Evolutionary conservation across 2,329 filamentous ascomycete genomes (phyloP).

Genomic region (Xylaria sp.): DNA sequence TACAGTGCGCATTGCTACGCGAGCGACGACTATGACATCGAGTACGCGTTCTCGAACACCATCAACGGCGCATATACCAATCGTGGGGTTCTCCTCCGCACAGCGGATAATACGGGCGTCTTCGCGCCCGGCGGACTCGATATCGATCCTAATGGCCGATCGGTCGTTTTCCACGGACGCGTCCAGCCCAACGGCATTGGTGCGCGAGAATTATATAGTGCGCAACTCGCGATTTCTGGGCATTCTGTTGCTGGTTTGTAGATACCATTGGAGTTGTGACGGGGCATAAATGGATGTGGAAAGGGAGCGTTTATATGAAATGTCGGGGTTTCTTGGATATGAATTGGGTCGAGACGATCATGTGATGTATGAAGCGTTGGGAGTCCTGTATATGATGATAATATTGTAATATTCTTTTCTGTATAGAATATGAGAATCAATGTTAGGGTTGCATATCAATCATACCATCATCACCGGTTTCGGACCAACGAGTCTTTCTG

Average conservation of each 20-base stretch:
- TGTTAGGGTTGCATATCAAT: no score
- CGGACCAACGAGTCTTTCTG: no score
- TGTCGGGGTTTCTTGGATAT: no score
- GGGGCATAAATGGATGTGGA: no score
- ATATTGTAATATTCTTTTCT: no score
- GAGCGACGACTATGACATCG: slow-evolving; percentile 32
- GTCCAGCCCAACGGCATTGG: slow-evolving; percentile 17
- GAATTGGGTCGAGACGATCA: no score
- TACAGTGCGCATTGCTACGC: slow-evolving; percentile 32
- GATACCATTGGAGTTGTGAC: no score
- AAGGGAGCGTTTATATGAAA: no score
- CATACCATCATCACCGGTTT: no score
- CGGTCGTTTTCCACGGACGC: slow-evolving; percentile 30
- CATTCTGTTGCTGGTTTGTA: slow-evolving; percentile 11
- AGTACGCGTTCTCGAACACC: slow-evolving; percentile 31
- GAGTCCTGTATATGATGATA: no score
- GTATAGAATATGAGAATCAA: no score
- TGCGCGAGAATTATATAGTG: slow-evolving; percentile 26
- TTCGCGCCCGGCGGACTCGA: slow-evolving; percentile 31
- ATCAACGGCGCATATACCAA: slow-evolving; percentile 29
- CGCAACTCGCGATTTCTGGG: slow-evolving; percentile 24
- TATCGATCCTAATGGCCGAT: slow-evolving; percentile 29
- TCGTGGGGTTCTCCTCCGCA: slow-evolving; percentile 29
- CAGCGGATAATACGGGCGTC: slow-evolving; percentile 27
- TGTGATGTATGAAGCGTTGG: no score